These are phyloP conservation scores for Aureobasidium sp. DNA, from an alignment of 2,329 filamentous ascomycete genomes.

Conservation along the genomic window DNA sequence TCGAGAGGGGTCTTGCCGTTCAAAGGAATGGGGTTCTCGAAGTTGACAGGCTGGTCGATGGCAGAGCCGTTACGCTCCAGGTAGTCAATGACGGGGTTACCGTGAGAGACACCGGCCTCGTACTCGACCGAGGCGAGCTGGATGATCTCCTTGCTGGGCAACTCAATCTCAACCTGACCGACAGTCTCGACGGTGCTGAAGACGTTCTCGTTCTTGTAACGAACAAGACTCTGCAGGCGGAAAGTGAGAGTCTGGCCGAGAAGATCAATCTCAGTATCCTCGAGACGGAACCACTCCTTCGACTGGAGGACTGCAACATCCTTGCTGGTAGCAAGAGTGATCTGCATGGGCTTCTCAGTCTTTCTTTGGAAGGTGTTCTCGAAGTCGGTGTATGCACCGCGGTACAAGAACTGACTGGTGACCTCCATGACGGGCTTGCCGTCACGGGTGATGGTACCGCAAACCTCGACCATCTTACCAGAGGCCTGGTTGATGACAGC, in stretches of 20 bases:
- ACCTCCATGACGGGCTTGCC: conserved; percentile 92
- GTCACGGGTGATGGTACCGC: conserved; percentile 83
- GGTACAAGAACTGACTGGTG: conserved; percentile 95
- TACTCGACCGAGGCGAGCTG: conserved; percentile 98
- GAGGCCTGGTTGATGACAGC: conserved; percentile 97
- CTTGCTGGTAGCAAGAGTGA: conserved; percentile 79
- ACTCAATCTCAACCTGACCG: conserved; percentile 85
- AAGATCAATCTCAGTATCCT: conserved; percentile 78
- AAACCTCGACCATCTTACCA: conserved; percentile 99
- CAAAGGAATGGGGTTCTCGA: conserved; percentile 93
- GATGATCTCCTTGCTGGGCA: conserved; percentile 94
- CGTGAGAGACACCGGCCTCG: conserved; percentile 81
- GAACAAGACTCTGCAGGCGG: conserved; percentile 84
- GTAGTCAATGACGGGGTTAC: conserved; percentile 96
- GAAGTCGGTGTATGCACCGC: conserved; percentile 84
- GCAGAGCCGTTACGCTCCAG: conserved; percentile 83
- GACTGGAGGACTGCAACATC: conserved; percentile 91
- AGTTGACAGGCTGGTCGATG: conserved; percentile 92
- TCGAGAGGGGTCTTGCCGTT: conserved; percentile 85
- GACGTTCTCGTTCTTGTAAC: conserved; percentile 90
- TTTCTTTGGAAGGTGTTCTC: conserved; percentile 99
- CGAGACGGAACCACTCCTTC: conserved; percentile 94
- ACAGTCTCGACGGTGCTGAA: conserved; percentile 89
- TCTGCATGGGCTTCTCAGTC: conserved; percentile 87
- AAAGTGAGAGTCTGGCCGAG: conserved; percentile 91